Conservation (phyloP, 169 alveolate genomes). For the Plasmodium gaboni region DNA sequence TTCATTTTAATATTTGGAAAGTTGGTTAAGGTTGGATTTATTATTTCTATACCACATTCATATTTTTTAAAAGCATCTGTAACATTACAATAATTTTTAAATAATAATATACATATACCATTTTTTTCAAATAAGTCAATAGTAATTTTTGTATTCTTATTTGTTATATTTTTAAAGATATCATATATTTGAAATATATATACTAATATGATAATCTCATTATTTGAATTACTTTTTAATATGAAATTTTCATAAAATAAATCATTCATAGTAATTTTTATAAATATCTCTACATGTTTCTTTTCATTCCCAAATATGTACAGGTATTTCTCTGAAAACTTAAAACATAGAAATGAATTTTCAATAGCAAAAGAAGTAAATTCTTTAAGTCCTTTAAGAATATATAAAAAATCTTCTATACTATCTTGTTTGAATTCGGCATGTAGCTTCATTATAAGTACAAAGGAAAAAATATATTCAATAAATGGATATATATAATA, state of each 20-base stretch:
- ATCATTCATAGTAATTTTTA: slow-evolving; percentile 71
- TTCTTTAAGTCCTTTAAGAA: slow-evolving; percentile 57
- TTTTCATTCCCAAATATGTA: slow-evolving; percentile 70
- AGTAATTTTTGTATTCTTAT: slow-evolving; percentile 63
- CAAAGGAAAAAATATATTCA: neutral
- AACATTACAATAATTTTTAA: slow-evolving; percentile 68
- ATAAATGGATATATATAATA: neutral
- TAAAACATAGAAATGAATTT: slow-evolving; percentile 57
- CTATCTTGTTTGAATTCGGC: slow-evolving; percentile 74
- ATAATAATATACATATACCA: slow-evolving; percentile 66
- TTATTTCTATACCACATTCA: slow-evolving; percentile 70
- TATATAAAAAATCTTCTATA: slow-evolving; percentile 49
- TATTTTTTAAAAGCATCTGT: slow-evolving; percentile 69
- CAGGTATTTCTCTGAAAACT: slow-evolving; percentile 68
- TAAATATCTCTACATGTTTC: slow-evolving; percentile 72
- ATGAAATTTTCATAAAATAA: slow-evolving; percentile 72
- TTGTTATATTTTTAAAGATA: slow-evolving; percentile 62
- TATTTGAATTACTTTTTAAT: slow-evolving; percentile 60
- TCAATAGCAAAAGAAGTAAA: slow-evolving; percentile 63
- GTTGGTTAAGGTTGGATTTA: slow-evolving; percentile 50
- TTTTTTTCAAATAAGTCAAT: slow-evolving; percentile 73
- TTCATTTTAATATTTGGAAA: slow-evolving; percentile 66
- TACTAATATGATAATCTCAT: slow-evolving; percentile 64
- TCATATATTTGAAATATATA: slow-evolving; percentile 73
- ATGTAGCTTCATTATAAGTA: slow-evolving; percentile 44